Evolutionary conservation across 2,329 filamentous ascomycete genomes (phyloP).

Genomic region (Penicillium sp.): DNA sequence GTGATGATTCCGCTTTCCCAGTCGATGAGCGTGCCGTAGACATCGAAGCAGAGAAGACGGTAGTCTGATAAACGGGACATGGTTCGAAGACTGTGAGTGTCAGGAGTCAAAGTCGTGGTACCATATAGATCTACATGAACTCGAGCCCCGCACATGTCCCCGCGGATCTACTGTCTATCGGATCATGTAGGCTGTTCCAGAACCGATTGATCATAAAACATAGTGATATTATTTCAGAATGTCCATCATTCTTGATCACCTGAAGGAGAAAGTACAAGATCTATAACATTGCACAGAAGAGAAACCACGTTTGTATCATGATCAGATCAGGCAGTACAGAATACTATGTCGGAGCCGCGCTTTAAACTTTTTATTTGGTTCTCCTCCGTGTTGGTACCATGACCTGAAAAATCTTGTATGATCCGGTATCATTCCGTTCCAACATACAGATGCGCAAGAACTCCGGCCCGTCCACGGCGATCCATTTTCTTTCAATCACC

Average conservation of each 20-base stretch:
- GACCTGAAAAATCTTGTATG: slow-evolving; percentile 30
- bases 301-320: slow-evolving; percentile 29
- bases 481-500: slow-evolving; percentile 32
- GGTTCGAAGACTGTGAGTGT: not conserved
- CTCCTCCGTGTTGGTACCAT: slow-evolving; percentile 28
- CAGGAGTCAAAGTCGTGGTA: not conserved
- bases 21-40: slow-evolving; percentile 78
- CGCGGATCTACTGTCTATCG: not conserved
- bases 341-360: slow-evolving; percentile 24
- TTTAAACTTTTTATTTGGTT: slow-evolving; percentile 33
- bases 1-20: slow-evolving; percentile 68
- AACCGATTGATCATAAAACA: slow-evolving; percentile 2
- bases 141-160: not conserved
- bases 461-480: slow-evolving; percentile 35
- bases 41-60: slow-evolving; percentile 68
- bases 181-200: too few species aligned
- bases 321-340: slow-evolving; percentile 27
- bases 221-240: slow-evolving; percentile 10
- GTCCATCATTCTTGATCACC: not conserved
- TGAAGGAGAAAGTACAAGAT: not conserved
- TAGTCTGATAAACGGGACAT: slow-evolving; percentile 39
- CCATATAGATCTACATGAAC: not conserved
- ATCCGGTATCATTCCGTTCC: slow-evolving; percentile 30
- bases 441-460: slow-evolving; percentile 34
- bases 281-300: not conserved